Percentiles rank a stretch among this genome's conserved stretches.
phyloP scores from a whole-genome alignment of 371 early-diverging fungal genomes.

The Conidiobolus incongruus region DNA sequence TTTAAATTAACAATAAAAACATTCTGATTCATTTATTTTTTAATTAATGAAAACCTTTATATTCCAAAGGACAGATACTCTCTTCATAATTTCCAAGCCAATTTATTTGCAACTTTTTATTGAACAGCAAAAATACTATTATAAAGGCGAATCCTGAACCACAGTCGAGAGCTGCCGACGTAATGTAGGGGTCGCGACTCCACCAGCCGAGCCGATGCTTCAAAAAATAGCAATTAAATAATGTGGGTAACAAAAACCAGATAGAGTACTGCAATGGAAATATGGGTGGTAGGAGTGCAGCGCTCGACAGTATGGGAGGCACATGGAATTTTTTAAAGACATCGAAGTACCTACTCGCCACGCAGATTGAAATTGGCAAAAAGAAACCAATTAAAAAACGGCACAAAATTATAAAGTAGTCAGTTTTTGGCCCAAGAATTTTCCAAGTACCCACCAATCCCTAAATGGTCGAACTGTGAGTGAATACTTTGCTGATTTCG shows the following conservation, averaged over 20 bases:
- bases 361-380: conserved; percentile 23
- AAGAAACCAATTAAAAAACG: conserved; percentile 27
- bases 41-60: too few relatives aligned
- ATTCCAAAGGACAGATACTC: not conserved
- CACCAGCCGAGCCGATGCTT: conserved; percentile 34
- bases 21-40: too few relatives aligned
- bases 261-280: conserved; percentile 14
- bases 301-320: conserved; percentile 15
- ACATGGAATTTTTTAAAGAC: conserved; percentile 9
- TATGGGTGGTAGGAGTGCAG: conserved; percentile 14
- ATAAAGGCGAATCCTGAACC: conserved; percentile 27
- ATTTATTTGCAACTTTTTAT: conserved; percentile 6
- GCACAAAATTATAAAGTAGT: conserved; percentile 29
- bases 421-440: conserved; percentile 33
- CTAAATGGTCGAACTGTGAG: conserved; percentile 25
- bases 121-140: conserved; percentile 22
- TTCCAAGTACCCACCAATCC: conserved; percentile 48
- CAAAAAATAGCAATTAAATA: conserved; percentile 33
- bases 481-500: conserved; percentile 13
- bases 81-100: conserved; percentile 11
- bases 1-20: too few relatives aligned
- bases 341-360: conserved; percentile 11
- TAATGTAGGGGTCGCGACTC: conserved; percentile 38
- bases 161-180: conserved; percentile 49
- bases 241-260: conserved; percentile 33